Conservation (phyloP, 1,284 basidiomycete species). For the Naganishia sp. region DNA sequence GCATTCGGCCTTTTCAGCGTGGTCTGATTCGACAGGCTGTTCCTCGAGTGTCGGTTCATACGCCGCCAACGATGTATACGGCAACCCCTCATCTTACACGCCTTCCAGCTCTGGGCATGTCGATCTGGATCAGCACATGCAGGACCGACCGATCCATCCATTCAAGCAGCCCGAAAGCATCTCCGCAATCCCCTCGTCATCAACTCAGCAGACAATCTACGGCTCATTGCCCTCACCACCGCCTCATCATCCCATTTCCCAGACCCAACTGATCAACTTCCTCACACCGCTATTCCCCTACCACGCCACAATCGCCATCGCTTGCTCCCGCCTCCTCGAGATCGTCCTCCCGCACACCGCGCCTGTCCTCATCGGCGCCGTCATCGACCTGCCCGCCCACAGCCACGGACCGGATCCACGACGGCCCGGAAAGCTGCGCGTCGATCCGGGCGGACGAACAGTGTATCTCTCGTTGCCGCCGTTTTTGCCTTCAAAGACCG, state of each 20-base stretch:
- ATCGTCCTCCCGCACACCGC: conserved; percentile 49
- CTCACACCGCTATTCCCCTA: conserved; percentile 48
- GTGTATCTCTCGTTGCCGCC: conserved; percentile 50
- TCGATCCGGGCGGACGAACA: conserved; percentile 37
- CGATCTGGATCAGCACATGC: conserved; percentile 23
- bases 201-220: conserved; percentile 22
- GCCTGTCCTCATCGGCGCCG: conserved; percentile 45
- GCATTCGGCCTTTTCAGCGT: conserved; percentile 31
- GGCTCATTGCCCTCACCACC: conserved; percentile 2
- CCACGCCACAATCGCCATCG: conserved; percentile 40
- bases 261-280: conserved; percentile 41
- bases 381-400: conserved; percentile 39
- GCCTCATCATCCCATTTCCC: conserved; percentile 19
- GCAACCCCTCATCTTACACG: conserved; percentile 29
- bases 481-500: conserved; percentile 9
- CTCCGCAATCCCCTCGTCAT: conserved; percentile 34
- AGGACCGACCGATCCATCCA: conserved; percentile 3
- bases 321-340: conserved; percentile 43
- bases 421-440: conserved; percentile 24
- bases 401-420: conserved; percentile 8
- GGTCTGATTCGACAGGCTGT: conserved; percentile 16
- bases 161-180: conserved; percentile 18
- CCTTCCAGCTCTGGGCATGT: conserved; percentile 12
- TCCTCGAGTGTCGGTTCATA: conserved; percentile 34
- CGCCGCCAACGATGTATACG: conserved; percentile 35